A percentile compares a stretch with the other conserved stretches of the same genome.
These are phyloP conservation scores for Clavispora asparagi DNA, from an alignment of 805 yeast species.

Conservation along the genomic window DNA sequence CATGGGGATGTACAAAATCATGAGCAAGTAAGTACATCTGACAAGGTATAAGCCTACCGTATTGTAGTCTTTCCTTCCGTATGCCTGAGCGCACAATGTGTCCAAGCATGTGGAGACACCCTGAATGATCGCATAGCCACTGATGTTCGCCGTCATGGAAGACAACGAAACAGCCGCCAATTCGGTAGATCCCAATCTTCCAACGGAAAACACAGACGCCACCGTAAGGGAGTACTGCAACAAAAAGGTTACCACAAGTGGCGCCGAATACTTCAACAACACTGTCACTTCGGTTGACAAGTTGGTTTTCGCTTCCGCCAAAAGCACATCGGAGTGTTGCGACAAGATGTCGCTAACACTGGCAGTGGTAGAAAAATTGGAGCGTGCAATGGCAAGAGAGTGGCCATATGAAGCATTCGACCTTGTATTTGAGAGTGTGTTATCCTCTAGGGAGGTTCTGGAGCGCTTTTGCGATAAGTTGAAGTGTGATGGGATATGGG, in stretches of 20 bases:
- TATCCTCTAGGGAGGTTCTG: constrained; percentile 11
- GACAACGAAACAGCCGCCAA: constrained; percentile 73
- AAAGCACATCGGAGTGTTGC: constrained; percentile 13
- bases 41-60: constrained; percentile 65
- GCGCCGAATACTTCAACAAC: constrained; percentile 42
- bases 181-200: constrained; percentile 64
- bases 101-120: constrained; percentile 78
- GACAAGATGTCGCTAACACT: constrained; percentile 20
- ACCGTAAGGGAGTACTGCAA: constrained; percentile 70
- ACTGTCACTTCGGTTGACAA: constrained; percentile 34
- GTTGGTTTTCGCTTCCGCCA: constrained; percentile 40
- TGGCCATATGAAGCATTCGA: constrained; percentile 5
- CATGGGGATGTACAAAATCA: constrained; percentile 50
- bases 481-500: constrained; percentile 12
- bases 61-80: constrained; percentile 60
- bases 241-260: constrained; percentile 61
- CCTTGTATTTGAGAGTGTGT: constrained; percentile 3
- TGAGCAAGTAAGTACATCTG: constrained; percentile 56
- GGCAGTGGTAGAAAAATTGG: constrained; percentile 3
- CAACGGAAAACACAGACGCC: constrained; percentile 74
- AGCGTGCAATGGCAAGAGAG: constrained; percentile 4
- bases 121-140: constrained; percentile 69
- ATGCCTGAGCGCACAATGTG: constrained; percentile 75
- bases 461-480: constrained; percentile 12
- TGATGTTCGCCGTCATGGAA: constrained; percentile 73